Conservation (phyloP, 257 asterid species). For the Solanum chmielewskii region DNA sequence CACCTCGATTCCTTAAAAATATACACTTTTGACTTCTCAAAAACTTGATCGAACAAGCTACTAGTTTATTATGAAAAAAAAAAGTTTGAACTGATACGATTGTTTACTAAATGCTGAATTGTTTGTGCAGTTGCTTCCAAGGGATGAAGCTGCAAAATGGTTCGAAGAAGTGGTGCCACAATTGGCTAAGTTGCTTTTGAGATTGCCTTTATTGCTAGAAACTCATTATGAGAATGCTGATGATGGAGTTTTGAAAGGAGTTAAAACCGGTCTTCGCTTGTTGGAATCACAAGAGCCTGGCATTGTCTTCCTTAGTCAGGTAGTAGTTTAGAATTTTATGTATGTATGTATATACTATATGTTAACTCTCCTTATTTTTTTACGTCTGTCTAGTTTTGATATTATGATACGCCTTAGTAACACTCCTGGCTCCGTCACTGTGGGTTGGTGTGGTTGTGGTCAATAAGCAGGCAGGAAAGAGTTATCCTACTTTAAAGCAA, state of each 20-base stretch:
- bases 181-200: conserved; percentile 56
- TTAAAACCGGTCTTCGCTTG: conserved; percentile 46
- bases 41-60: neutral
- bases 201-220: conserved; percentile 63
- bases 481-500: neutral
- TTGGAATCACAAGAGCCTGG: conserved; percentile 66
- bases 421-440: neutral
- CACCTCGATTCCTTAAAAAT: neutral
- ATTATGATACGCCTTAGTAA: neutral
- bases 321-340: conserved; percentile 7
- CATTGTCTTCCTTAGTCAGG: conserved; percentile 69
- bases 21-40: neutral
- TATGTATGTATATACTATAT: neutral
- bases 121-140: conserved; percentile 40
- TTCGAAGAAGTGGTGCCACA: conserved; percentile 53
- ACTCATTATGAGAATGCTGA: conserved; percentile 45
- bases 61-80: neutral
- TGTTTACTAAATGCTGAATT: neutral
- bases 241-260: conserved; percentile 14
- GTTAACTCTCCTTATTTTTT: neutral
- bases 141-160: conserved; percentile 58
- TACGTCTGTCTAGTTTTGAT: neutral
- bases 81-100: neutral
- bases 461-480: neutral
- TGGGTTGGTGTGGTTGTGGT: neutral